Conservation (phyloP, 306 rosid species). For the Bauhinia variegata region DNA sequence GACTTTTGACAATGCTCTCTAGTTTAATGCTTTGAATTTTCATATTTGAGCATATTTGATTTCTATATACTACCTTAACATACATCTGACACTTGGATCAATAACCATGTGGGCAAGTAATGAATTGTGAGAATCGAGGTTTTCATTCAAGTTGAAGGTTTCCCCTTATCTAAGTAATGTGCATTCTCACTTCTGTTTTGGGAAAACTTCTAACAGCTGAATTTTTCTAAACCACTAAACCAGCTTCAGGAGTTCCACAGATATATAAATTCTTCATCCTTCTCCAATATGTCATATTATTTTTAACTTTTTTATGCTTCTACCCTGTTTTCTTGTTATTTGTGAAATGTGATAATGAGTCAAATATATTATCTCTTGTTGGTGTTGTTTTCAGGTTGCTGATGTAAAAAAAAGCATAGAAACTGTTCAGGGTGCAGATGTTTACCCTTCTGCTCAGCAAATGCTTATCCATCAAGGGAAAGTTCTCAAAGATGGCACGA, state of each 20-base stretch:
- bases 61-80: no score
- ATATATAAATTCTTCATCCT: constrained; percentile 3
- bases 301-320: constrained; percentile 3
- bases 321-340: not conserved
- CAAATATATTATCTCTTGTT: not conserved
- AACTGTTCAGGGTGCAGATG: constrained; percentile 70
- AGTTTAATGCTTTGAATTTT: no score
- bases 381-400: constrained; percentile 57
- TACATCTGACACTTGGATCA: constrained; percentile 5
- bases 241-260: not conserved
- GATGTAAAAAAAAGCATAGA: constrained; percentile 86
- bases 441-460: constrained; percentile 87
- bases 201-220: constrained; percentile 14
- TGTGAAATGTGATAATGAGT: not conserved
- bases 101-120: constrained; percentile 9
- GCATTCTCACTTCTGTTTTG: constrained; percentile 15
- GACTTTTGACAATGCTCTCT: no score
- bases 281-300: not conserved
- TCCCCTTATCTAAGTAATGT: not conserved
- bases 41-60: no score
- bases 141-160: not conserved
- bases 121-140: constrained; percentile 20
- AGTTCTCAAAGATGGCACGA: constrained; percentile 79
- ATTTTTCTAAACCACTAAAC: not conserved
- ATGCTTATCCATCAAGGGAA: constrained; percentile 96